phyloP scores from a whole-genome alignment of 257 asterid species.

The Linderniella brevidens region DNA sequence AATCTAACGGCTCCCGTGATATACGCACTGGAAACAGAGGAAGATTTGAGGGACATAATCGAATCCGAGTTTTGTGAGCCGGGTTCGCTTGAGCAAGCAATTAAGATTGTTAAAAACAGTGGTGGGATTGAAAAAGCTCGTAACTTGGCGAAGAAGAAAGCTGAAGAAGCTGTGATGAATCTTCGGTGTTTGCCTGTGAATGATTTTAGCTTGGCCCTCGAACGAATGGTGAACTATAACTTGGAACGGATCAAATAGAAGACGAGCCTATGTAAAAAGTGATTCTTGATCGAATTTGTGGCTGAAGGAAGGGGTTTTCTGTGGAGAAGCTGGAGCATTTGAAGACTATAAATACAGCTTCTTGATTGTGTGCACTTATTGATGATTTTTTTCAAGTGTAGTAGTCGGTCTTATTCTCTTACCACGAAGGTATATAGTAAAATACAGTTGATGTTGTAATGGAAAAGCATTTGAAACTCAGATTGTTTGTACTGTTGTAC shows the following conservation, averaged over 20 bases:
- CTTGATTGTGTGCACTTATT: too few species aligned
- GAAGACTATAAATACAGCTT: too few species aligned
- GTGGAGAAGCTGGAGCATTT: too few species aligned
- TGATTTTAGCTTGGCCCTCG: conserved; percentile 40
- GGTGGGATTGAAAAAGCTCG: conserved; percentile 73
- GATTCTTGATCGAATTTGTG: too few species aligned
- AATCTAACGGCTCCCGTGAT: conserved; percentile 80
- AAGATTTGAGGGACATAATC: conserved; percentile 54
- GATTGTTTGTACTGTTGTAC: too few species aligned
- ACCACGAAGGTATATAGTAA: too few species aligned
- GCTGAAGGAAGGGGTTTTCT: too few species aligned
- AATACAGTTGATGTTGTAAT: too few species aligned
- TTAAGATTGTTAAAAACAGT: conserved; percentile 38
- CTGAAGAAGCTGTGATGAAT: conserved; percentile 42
- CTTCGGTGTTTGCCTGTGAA: conserved; percentile 51
- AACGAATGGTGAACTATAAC: conserved; percentile 62
- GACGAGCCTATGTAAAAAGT: too few species aligned
- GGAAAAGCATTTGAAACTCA: too few species aligned
- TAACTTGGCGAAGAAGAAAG: conserved; percentile 63
- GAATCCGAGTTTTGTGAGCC: conserved; percentile 68
- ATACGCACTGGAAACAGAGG: conserved; percentile 56
- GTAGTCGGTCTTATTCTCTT: too few species aligned
- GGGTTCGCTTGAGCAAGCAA: conserved; percentile 74
- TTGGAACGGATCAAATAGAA: conserved; percentile 43
- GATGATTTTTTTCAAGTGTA: too few species aligned